Base-by-base conservation (phyloP, 2,329 filamentous ascomycete species). In the Fusarium sp. region DNA sequence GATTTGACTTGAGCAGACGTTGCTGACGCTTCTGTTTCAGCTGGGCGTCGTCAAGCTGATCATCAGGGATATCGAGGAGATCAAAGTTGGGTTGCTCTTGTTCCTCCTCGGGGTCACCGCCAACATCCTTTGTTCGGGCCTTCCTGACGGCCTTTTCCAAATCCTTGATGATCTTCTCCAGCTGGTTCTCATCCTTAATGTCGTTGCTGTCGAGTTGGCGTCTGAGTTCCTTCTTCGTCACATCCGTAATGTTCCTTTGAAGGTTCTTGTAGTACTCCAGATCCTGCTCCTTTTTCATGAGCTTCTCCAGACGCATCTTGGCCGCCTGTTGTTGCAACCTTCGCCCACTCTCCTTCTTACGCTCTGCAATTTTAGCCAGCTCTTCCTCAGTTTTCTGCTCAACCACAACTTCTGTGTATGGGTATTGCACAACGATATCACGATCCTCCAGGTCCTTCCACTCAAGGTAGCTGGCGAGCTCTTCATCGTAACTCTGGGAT, bases 261-360 rank as follows among this genome's bases (percentile, higher is more conserved):
- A 99, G 83, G 63, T 94, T 89, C 77, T 94, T 94, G 84, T 95
- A 98, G 80, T 97, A 98, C 73, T 97, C 95, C 3, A 98, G 83
- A 78, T 98, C 95, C 77, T 97, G 90, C 81, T 99, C 96, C 81
- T 99, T 99, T 77, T 93, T 92, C 79, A 98, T 93, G 49, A 99
- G 85, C 76, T 97, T 97, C 71, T 99, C 96, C 1, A 99, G 84
- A 10, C 96, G 91, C 94, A 98, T 97, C 81, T 97, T 98, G 12
- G 95, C 95, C 0, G 96, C 96, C 80, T 99, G 96, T 76, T 98
- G 94, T 79, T 99, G 96, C 27, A 99, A 79, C 47, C 97, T 87
- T 70, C 96, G 87, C 0, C 96, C 96, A 73, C 94, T 96, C 81
- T 99, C 96, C 79, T 97, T 97, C 77, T 97, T 94, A 78, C 95